Evolutionary conservation across 176 grass and related monocot genomes (phyloP), one percentile per base, ranked within the genome.

Genomic region (maize (Zea mays)): DNA sequence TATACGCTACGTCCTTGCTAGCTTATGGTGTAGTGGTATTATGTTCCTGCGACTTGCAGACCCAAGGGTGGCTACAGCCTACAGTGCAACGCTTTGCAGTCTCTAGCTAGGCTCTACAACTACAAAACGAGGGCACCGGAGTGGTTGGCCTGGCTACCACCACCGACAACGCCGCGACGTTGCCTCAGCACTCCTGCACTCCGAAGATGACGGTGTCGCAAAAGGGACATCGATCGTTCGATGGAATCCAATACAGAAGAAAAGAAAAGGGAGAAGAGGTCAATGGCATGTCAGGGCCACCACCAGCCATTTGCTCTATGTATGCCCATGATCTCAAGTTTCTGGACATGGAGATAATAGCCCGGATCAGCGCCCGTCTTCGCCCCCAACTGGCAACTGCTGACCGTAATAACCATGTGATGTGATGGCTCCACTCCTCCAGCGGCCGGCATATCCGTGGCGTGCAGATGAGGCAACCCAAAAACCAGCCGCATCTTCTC

Each of bases 391-490:
- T 57, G 54, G 54, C 54, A 57, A 67, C 0, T 8, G 52, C 74
- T 69, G 17, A 48, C 41, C 54, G 16, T 69, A 54, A 38, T 58
- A 74, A 74, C 6, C 2, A 9, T 40, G 35, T 5, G 44, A 43
- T 10, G 8, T 13, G 54, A 56, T 51, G 10, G 46, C 36, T 19
- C 27, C 27, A 57, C 20, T 19, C 35, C 19, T 27, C 27, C 27
- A 27, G 27, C 27, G 20, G n/a, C n/a, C n/a, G 13, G 78, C 66
- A 65, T 64, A 81, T 70, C 62, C 43, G 16, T 81, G 37, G 78
- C 85, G 72, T 86, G 72, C 78, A 63, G 10, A 76, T 37, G 11
- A 64, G 72, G 78, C 14, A 76, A 81, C 19, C 67, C 41, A 10
- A 58, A 52, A 17, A 16, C 5, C 16, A 5, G 14, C 13, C 51